phyloP scores from a whole-genome alignment of 2,329 filamentous ascomycete species.

The Ilyonectria mors-panacis region DNA sequence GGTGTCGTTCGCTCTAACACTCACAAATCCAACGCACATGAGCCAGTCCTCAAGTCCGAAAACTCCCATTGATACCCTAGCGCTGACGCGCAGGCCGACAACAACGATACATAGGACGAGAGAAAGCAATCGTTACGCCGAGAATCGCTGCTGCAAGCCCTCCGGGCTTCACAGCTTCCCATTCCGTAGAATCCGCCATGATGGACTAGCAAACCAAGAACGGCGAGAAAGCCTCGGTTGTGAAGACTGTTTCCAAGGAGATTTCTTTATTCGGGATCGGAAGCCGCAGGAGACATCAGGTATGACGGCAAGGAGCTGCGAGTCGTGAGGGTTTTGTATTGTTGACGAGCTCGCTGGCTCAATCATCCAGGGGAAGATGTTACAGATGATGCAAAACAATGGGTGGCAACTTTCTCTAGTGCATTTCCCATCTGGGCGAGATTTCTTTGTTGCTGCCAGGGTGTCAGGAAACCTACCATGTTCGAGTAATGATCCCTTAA shows the following conservation, averaged over 20 bases:
- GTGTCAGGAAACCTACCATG: too few relatives aligned
- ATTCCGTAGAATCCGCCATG: conserved; percentile 17
- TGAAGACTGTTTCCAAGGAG: background rate
- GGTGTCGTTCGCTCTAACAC: background rate
- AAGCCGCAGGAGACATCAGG: background rate
- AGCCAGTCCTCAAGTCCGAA: conserved; percentile 30
- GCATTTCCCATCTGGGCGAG: too few relatives aligned
- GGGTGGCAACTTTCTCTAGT: too few relatives aligned
- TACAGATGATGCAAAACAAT: too few relatives aligned
- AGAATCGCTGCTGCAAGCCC: conserved; percentile 25
- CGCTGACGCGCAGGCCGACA: conserved; percentile 13
- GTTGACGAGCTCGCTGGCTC: background rate
- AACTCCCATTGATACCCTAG: background rate
- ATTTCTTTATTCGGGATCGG: too few relatives aligned
- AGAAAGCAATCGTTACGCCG: conserved; percentile 1
- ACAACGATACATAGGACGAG: conserved; percentile 7
- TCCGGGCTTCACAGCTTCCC: conserved; percentile 17
- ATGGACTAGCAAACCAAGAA: background rate
- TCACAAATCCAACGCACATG: conserved; percentile 20
- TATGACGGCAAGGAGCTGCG: background rate
- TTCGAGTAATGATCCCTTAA: too few relatives aligned
- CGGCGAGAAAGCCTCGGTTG: background rate
- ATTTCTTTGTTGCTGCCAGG: too few relatives aligned
- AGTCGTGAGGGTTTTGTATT: background rate
- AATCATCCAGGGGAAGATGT: background rate